Percentiles rank a stretch among this genome's conserved stretches.
Conservation (phyloP, 805 yeast species). For the Wickerhamiella sorbophila region DNA sequence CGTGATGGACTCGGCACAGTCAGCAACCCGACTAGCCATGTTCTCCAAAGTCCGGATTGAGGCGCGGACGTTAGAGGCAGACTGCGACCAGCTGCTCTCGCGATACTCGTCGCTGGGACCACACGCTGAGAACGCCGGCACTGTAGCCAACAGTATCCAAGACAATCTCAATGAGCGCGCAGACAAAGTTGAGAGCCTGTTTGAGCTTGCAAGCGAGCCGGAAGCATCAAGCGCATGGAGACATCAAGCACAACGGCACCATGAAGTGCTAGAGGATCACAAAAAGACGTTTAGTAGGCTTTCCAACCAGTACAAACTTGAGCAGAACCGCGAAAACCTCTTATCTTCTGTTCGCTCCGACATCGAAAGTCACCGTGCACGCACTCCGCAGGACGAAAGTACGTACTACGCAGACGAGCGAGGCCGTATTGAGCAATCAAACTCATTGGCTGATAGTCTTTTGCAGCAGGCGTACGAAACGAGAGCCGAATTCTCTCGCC, state of each 20-base stretch:
- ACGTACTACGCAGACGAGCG: slow-evolving; percentile 71
- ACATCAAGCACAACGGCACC: slow-evolving; percentile 73
- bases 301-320: slow-evolving; percentile 45
- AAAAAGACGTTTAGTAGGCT: slow-evolving; percentile 47
- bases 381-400: slow-evolving; percentile 31
- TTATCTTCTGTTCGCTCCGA: slow-evolving; percentile 66
- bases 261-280: slow-evolving; percentile 61
- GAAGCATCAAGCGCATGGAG: slow-evolving; percentile 54
- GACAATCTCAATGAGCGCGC: slow-evolving; percentile 31
- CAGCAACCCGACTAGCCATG: not conserved
- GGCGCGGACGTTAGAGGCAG: slow-evolving; percentile 43
- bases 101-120: slow-evolving; percentile 42
- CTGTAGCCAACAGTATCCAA: slow-evolving; percentile 36
- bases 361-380: slow-evolving; percentile 49
- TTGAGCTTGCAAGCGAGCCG: slow-evolving; percentile 27
- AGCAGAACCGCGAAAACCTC: slow-evolving; percentile 60
- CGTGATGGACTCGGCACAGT: no score
- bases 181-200: slow-evolving; percentile 18
- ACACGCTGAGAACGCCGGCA: slow-evolving; percentile 38
- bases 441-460: slow-evolving; percentile 62
- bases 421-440: slow-evolving; percentile 54
- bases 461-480: slow-evolving; percentile 80
- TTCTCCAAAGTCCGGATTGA: slow-evolving; percentile 9
- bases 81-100: slow-evolving; percentile 41
- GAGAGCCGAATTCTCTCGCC: slow-evolving; percentile 67